Evolutionary conservation across 2,329 filamentous ascomycete species (phyloP).

Genomic region (Aspergillus pseudoviridinutans): DNA sequence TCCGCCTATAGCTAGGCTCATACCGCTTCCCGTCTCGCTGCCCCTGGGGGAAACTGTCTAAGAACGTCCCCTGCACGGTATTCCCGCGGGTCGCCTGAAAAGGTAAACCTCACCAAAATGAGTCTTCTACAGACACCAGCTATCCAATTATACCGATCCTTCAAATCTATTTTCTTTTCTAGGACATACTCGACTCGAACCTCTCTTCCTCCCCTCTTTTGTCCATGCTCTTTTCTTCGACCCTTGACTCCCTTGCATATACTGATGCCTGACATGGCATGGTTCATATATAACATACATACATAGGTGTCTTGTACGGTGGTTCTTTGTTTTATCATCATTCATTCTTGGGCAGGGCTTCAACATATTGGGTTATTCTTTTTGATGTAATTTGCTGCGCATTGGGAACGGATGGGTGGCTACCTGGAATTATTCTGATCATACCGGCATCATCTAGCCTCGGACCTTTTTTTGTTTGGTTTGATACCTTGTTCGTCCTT

Average conservation of each 20-base stretch:
- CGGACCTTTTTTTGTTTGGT: neutral
- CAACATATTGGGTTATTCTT: neutral
- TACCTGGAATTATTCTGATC: neutral
- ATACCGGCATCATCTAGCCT: slow-evolving; percentile 1
- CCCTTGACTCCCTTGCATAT: neutral
- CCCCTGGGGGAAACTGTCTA: too few relatives aligned
- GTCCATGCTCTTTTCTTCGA: neutral
- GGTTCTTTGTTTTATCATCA: slow-evolving; percentile 2
- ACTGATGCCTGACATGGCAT: neutral
- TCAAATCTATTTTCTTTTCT: neutral
- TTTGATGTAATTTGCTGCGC: neutral
- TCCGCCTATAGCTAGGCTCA: neutral
- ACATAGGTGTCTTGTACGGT: slow-evolving; percentile 3
- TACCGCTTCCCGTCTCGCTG: neutral
- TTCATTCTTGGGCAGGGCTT: neutral
- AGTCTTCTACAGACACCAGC: neutral
- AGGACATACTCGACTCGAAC: neutral
- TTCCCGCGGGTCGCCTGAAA: neutral
- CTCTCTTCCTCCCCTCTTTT: slow-evolving; percentile 3
- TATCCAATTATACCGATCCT: neutral
- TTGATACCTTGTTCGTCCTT: slow-evolving; percentile 2
- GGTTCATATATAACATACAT: neutral
- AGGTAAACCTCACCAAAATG: neutral
- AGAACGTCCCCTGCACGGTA: too few relatives aligned
- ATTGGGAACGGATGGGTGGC: neutral